Evolutionary conservation across 345 rosid species (phyloP).

Genomic region (Hirschfeldia incana): DNA sequence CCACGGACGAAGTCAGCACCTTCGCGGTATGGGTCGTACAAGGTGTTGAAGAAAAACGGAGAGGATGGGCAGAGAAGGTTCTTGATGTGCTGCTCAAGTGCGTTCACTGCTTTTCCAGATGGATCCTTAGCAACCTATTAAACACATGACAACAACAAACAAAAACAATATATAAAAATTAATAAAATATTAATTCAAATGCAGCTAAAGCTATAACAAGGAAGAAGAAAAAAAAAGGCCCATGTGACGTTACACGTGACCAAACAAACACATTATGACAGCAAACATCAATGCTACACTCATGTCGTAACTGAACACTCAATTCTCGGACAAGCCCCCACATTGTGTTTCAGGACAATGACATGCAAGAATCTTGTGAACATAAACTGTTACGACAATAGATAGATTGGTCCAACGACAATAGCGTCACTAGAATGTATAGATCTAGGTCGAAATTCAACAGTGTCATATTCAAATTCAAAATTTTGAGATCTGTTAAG

Average conservation of each 20-base stretch:
- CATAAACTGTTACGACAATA: constrained; percentile 15
- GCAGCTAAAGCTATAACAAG: background rate
- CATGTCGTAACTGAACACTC: constrained; percentile 31
- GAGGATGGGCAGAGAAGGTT: constrained; percentile 73
- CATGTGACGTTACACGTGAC: constrained; percentile 26
- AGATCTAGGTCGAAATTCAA: constrained; percentile 24
- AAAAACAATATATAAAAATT: background rate
- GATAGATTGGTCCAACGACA: constrained; percentile 5
- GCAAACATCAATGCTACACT: constrained; percentile 29
- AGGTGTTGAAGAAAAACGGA: constrained; percentile 88
- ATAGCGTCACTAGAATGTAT: background rate
- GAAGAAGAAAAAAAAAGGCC: background rate
- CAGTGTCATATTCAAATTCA: background rate
- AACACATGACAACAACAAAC: constrained; percentile 14
- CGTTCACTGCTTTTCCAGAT: constrained; percentile 79
- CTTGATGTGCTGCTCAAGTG: constrained; percentile 89
- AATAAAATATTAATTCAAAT: background rate
- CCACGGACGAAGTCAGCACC: constrained; percentile 96
- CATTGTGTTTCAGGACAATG: constrained; percentile 21
- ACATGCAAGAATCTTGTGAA: constrained; percentile 32
- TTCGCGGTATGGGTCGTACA: constrained; percentile 78
- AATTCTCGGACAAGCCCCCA: constrained; percentile 13
- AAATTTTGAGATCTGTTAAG: constrained; percentile 20
- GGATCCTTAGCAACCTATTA: constrained; percentile 90
- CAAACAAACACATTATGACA: constrained; percentile 22